These are phyloP conservation scores for Camellia sinensis DNA, from an alignment of 148 eudicot species.

Conservation along the genomic window DNA sequence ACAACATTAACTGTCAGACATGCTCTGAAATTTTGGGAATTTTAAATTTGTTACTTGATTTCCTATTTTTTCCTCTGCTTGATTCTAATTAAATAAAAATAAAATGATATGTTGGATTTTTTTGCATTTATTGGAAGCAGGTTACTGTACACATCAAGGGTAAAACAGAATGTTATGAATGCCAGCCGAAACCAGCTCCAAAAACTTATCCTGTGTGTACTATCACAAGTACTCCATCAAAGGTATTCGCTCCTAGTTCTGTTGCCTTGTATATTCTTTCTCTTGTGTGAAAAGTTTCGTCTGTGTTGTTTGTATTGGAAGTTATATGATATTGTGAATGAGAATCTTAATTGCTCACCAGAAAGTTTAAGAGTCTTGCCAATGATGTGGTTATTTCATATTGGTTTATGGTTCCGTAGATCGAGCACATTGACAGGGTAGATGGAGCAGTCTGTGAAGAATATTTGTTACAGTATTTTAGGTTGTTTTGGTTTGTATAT, in stretches of 20 bases:
- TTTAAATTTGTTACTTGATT: neutral
- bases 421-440: neutral
- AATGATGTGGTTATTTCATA: neutral
- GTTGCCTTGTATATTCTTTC: neutral
- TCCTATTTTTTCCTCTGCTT: neutral
- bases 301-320: neutral
- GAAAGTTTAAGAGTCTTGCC: neutral
- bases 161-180: slow-evolving; percentile 90
- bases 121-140: slow-evolving; percentile 31
- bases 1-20: no score
- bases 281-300: neutral
- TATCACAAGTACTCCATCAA: slow-evolving; percentile 96
- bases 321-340: neutral
- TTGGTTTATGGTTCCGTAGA: neutral
- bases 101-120: neutral
- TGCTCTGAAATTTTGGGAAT: neutral
- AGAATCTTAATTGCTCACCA: neutral
- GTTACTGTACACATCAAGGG: slow-evolving; percentile 93
- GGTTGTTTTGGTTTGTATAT: neutral
- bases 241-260: slow-evolving; percentile 45
- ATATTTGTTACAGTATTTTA: neutral
- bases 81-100: neutral
- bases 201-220: slow-evolving; percentile 98
- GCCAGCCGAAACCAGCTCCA: slow-evolving; percentile 95
- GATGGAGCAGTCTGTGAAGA: no score